Percentiles rank a stretch among this genome's conserved stretches.
Conservation (phyloP, 305 asterid genomes). For the Salvia sclarea region DNA sequence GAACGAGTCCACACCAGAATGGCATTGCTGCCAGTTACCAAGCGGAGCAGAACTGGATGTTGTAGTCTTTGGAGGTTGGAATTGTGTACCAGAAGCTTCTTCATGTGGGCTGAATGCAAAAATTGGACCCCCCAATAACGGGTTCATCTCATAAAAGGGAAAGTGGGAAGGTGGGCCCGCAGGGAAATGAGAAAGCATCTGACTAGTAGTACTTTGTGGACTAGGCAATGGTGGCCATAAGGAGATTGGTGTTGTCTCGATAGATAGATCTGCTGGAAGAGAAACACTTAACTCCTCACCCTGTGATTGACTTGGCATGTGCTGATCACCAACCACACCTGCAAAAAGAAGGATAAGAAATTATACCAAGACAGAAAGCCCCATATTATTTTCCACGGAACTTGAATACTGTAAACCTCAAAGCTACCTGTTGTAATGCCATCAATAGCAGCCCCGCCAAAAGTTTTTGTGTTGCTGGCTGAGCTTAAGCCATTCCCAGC, state of each 20-base stretch:
- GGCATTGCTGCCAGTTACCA: slow-evolving; percentile 87
- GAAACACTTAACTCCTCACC: slow-evolving; percentile 86
- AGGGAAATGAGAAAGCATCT: slow-evolving; percentile 83
- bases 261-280: slow-evolving; percentile 96
- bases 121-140: slow-evolving; percentile 83
- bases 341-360: slow-evolving; percentile 20
- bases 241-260: slow-evolving; percentile 90
- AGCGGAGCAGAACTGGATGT: slow-evolving; percentile 63
- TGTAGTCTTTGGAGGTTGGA: slow-evolving; percentile 66
- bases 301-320: slow-evolving; percentile 55
- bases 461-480: slow-evolving; percentile 50
- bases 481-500: slow-evolving; percentile 58
- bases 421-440: slow-evolving; percentile 53
- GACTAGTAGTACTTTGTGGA: slow-evolving; percentile 77
- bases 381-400: slow-evolving; percentile 8
- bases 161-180: slow-evolving; percentile 84
- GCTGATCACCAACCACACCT: slow-evolving; percentile 62
- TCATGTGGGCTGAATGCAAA: slow-evolving; percentile 81
- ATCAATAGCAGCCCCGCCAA: slow-evolving; percentile 46
- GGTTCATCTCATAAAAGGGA: slow-evolving; percentile 95
- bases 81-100: slow-evolving; percentile 63
- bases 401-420: slow-evolving; percentile 4
- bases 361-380: slow-evolving; percentile 20
- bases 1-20: slow-evolving; percentile 84
- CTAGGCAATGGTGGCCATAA: slow-evolving; percentile 88